Evolutionary conservation across 768 basidiomycete genomes (phyloP), one percentile per base, ranked within the genome.

Genomic region (Rhizopogon sp.): DNA sequence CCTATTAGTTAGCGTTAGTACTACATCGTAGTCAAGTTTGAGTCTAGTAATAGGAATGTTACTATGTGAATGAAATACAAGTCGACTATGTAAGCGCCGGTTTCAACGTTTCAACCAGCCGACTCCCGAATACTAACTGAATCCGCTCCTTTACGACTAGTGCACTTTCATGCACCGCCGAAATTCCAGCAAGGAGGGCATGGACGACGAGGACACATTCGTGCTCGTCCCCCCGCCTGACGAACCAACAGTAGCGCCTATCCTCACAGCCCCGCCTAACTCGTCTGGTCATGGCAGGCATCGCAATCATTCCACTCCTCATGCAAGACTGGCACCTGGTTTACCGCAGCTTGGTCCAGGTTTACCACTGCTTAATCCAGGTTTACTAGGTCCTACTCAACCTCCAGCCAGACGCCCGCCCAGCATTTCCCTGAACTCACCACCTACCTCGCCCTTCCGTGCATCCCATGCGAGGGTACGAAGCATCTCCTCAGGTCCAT

Each of bases 101-200:
- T 33, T 10, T 10, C 31, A 33, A 33, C 31, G 31, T 33, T 25
- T 25, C 25, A 25, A 25, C 25, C 25, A 25, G 25, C 25, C 25
- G 25, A 25, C 25, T 4, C 25, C 3, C 25, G 25, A 33, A 7
- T 33, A 8, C 31, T 33, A 33, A 33, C 31, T 10, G 31, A 33
- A 33, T 33, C 7, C 31, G 10, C 35, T 37, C 13, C 1, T 11
- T 49, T 20, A 49, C 33, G 14, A 47, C 4, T 4, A 25, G 25
- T 25, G 25, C 25, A 14, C 46, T 13, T 33, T 14, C 17, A 59
- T 74, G 42, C 79, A 80, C 62, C 63, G 72, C 58, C 71, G 77
- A 55, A 78, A 76, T 63, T 73, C 76, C 5, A 80, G 79, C 62
- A 71, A 67, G 56, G 76, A 75, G 53, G 68, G 71, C 53, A 50